Base-by-base conservation (phyloP, 192 early-diverging fungal species). In the Backusella tuberculispora region DNA sequence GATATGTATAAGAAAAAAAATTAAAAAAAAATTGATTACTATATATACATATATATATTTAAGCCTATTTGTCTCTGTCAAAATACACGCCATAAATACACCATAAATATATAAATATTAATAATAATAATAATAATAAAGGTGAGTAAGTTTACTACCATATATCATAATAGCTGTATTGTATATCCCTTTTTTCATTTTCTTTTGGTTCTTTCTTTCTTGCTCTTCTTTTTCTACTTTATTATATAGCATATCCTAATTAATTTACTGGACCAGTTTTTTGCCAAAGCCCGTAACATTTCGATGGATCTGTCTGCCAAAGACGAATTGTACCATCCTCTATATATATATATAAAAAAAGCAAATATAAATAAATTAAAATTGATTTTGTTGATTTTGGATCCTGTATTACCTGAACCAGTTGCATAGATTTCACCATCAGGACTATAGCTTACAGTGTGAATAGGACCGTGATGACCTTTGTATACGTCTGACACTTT, bases 351-450 rank as follows among this genome's bases (percentile, higher is more conserved):
- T 10, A 14, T 38, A 34, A 19, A 29, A 5, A 71, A 14, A 19
- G 9, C 4, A 26, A n/a, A 47, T 6, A 56, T 4, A n/a, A 21
- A n/a, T 40, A 17, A 10, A 26, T 34, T 43, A 43, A 43, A 43
- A 43, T 10, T 43, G 6, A 9, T 9, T 43, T 43, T 43, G 8
- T 10, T 19, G n/a, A 7, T 53, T 53, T 34, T 34, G 29, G 41
- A 4, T 29, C 29, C 19, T 65, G 12, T 44, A 24, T 63, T 77
- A 84, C 83, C 84, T 5, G 92, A 94, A 21, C 95, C 95, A 3
- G 94, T 95, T 7, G 95, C 94, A 78, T 97, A 97, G 19, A 97
- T 76, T 64, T 95, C 91, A 41, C 95, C 95, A 78, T 97, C 95
- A 24, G 95, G 95, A 34, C 95, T 97, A 77, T 95, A 95, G 71